These are phyloP conservation scores for Stachybotrys elegans DNA, from an alignment of 2,329 filamentous ascomycete species.

Conservation along the genomic window DNA sequence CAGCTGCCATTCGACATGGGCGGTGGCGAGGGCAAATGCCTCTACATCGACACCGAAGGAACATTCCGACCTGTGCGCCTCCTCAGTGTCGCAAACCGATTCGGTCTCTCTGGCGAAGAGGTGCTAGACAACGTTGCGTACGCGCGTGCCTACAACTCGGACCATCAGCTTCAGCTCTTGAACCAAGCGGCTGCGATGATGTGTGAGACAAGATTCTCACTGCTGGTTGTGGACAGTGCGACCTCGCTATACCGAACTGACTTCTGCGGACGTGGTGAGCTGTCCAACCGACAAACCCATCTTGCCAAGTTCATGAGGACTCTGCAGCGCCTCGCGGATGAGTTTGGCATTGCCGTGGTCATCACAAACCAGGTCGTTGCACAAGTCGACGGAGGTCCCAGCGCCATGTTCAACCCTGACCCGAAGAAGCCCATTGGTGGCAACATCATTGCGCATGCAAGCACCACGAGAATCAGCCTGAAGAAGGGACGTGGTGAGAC, in stretches of 20 bases:
- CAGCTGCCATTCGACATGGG: constrained; percentile 99
- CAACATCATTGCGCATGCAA: constrained; percentile 97
- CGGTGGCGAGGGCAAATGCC: constrained; percentile 93
- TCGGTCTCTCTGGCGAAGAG: constrained; percentile 91
- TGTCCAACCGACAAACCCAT: constrained; percentile 89
- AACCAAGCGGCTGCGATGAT: constrained; percentile 98
- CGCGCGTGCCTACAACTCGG: constrained; percentile 95
- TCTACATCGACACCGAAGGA: constrained; percentile 98
- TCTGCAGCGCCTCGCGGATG: constrained; percentile 70
- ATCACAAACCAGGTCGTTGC: constrained; percentile 99
- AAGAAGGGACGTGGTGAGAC: constrained; percentile 96
- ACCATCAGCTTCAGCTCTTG: constrained; percentile 91
- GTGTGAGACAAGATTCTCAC: constrained; percentile 96
- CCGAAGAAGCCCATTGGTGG: constrained; percentile 99
- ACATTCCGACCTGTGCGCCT: constrained; percentile 92
- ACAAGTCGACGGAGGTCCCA: constrained; percentile 93
- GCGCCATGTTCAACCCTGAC: constrained; percentile 98
- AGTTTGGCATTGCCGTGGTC: constrained; percentile 95
- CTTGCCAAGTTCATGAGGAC: constrained; percentile 85
- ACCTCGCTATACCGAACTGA: constrained; percentile 95
- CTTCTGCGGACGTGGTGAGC: constrained; percentile 91
- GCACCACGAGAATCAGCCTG: constrained; percentile 86
- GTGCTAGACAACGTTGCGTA: constrained; percentile 98
- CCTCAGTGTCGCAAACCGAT: constrained; percentile 87
- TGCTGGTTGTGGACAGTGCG: constrained; percentile 92